Evolutionary conservation across 1,284 basidiomycete genomes (phyloP), one percentile per base, ranked within the genome.

Genomic region (Inonotus obliquus): DNA sequence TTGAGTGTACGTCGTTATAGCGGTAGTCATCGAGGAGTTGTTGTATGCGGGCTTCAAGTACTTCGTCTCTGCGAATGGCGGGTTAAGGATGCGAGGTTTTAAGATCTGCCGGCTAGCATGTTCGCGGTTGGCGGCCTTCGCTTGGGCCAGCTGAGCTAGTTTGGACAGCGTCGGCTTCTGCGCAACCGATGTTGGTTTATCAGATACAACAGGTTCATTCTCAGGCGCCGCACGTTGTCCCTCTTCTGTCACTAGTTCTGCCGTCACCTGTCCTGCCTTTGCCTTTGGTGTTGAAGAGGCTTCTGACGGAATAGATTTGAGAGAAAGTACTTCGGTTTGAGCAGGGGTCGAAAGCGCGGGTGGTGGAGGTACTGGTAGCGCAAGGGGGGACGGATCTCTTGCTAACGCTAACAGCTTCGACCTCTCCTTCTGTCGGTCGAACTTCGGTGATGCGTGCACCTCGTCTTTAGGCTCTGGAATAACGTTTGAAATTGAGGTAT

Each of bases 1-100:
- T 64, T 86, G 85, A 65, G 89, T 90, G 0, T 86, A 84, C 1
- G 89, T 91, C 0, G 88, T 91, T 67, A 91, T 91, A 1, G 88
- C 88, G 13, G 89, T 91, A 0, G 88, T 91, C 13, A 84, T 88
- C 14, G 86, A 85, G 1, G 86, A 74, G 0, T 87, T 87, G 68
- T 91, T 91, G 7, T 86, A 86, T 47, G 87, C 86, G 0, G 88
- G 89, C 13, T 81, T 86, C 7, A 91, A 72, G 69, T 86, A 89
- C 68, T 90, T 82, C 2, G 89, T 91, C 47, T 75, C 77, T 41
- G 78, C 65, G 55, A 69, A 72, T 7, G 78, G 77, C 47, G 71
- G 65, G 45, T 68, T 62, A 29, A 70, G 66, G 17, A 65, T 58
- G 14, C 69, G 68, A 17, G 71, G 65, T 32, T 67, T 65, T 25